Evolutionary conservation across 2,329 filamentous ascomycete genomes (phyloP).

Genomic region (Atkinsonella texensis): DNA sequence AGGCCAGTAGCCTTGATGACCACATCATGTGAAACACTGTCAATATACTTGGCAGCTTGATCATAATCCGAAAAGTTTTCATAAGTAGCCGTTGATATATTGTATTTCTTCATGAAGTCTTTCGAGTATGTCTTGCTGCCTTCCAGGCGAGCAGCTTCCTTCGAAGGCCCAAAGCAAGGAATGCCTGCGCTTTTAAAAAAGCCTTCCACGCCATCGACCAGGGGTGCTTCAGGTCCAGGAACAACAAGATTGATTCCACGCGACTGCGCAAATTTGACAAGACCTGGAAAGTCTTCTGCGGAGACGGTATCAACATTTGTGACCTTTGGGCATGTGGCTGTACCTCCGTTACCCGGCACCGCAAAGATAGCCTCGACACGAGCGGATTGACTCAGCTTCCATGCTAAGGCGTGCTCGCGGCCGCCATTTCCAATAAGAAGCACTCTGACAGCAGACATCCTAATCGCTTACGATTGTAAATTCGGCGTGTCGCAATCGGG

Average conservation of each 20-base stretch:
- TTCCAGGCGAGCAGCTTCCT: conserved; percentile 79
- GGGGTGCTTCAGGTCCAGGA: conserved; percentile 83
- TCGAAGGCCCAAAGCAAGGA: conserved; percentile 73
- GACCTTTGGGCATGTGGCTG: conserved; percentile 56
- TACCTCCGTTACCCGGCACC: conserved; percentile 79
- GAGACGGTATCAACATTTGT: conserved; percentile 59
- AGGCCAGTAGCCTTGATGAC: conserved; percentile 92
- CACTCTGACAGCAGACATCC: conserved; percentile 44
- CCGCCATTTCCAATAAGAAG: conserved; percentile 90
- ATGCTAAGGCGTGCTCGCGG: conserved; percentile 86
- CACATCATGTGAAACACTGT: conserved; percentile 56
- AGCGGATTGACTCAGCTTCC: conserved; percentile 80
- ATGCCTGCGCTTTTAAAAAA: conserved; percentile 68
- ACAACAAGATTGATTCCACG: conserved; percentile 72
- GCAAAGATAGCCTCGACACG: conserved; percentile 63
- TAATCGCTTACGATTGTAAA: neutral
- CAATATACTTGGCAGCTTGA: conserved; percentile 61
- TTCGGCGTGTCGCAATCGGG: neutral
- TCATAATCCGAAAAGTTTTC: conserved; percentile 76
- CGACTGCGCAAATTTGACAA: conserved; percentile 63
- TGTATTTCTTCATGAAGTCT: conserved; percentile 89
- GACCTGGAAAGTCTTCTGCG: conserved; percentile 62
- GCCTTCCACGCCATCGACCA: conserved; percentile 80
- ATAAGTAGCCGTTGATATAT: conserved; percentile 84
- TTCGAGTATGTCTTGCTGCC: conserved; percentile 96